Evolutionary conservation across 208 protist species (phyloP).

Genomic region (Trypanosoma mega): DNA sequence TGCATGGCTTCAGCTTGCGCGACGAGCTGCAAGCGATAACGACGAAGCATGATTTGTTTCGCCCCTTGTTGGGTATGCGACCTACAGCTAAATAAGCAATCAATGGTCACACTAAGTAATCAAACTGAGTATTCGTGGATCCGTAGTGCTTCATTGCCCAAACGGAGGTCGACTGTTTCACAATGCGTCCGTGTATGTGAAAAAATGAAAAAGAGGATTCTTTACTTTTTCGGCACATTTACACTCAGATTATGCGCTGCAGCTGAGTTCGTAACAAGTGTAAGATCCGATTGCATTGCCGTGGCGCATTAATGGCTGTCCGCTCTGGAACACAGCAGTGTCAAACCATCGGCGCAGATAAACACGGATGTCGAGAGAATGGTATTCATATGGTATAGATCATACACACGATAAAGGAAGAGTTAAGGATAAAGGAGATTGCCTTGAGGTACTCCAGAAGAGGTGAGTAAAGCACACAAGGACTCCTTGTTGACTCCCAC

Average conservation of each 20-base stretch:
- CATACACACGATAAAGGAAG: constrained; percentile 1
- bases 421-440: not conserved
- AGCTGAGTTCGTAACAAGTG: not conserved
- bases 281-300: not conserved
- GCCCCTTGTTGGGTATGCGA: not conserved
- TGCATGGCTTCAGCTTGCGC: not conserved
- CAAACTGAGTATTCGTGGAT: not conserved
- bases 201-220: not conserved
- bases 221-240: not conserved
- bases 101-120: not conserved
- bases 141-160: not conserved
- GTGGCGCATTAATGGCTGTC: not conserved
- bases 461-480: not conserved
- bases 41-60: not conserved
- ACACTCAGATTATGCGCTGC: not conserved
- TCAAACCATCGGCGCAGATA: not conserved
- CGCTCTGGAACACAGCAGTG: too few relatives aligned
- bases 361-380: not conserved
- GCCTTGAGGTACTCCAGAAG: constrained; percentile 1
- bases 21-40: not conserved
- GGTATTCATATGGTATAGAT: not conserved
- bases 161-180: not conserved
- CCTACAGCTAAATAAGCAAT: not conserved
- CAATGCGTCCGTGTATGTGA: not conserved
- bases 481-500: not conserved